These are phyloP conservation scores for Avicennia marina DNA, from an alignment of 257 asterid genomes.

Conservation along the genomic window DNA sequence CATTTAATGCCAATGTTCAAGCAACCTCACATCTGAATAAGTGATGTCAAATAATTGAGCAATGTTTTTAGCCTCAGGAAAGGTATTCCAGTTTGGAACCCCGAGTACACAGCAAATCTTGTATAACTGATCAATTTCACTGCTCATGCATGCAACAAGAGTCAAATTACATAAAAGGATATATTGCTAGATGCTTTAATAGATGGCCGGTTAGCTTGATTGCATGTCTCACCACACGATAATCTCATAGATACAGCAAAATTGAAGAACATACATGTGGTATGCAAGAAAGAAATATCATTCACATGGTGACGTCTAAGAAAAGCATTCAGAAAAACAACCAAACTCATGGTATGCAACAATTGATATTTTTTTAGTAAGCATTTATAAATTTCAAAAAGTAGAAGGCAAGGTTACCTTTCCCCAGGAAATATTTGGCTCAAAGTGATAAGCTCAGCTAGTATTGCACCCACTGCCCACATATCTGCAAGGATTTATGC, in stretches of 20 bases:
- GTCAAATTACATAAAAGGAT: slow-evolving; percentile 6
- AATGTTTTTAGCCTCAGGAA: slow-evolving; percentile 68
- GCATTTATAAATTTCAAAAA: too few relatives aligned
- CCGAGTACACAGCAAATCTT: slow-evolving; percentile 92
- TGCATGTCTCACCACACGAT: not conserved
- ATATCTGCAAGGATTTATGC: slow-evolving; percentile 57
- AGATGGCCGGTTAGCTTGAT: too few relatives aligned
- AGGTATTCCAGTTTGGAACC: slow-evolving; percentile 72
- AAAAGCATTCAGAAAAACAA: too few relatives aligned
- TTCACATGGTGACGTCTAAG: too few relatives aligned
- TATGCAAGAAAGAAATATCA: too few relatives aligned
- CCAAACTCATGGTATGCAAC: too few relatives aligned
- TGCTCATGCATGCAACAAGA: slow-evolving; percentile 30
- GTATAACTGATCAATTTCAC: slow-evolving; percentile 92
- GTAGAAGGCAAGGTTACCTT: slow-evolving; percentile 51
- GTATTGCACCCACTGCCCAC: slow-evolving; percentile 97
- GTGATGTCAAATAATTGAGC: slow-evolving; percentile 52
- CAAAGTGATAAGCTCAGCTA: slow-evolving; percentile 91
- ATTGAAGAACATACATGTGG: too few relatives aligned
- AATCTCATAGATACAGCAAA: too few relatives aligned
- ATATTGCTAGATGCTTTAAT: not conserved
- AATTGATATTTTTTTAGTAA: too few relatives aligned
- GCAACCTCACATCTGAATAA: slow-evolving; percentile 53
- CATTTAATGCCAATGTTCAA: slow-evolving; percentile 10
- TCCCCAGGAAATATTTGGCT: slow-evolving; percentile 94